A percentile compares a stretch with the other conserved stretches of the same genome.
These are phyloP conservation scores for Dioscorea alata DNA, from an alignment of 106 monocot genomes.

Conservation along the genomic window DNA sequence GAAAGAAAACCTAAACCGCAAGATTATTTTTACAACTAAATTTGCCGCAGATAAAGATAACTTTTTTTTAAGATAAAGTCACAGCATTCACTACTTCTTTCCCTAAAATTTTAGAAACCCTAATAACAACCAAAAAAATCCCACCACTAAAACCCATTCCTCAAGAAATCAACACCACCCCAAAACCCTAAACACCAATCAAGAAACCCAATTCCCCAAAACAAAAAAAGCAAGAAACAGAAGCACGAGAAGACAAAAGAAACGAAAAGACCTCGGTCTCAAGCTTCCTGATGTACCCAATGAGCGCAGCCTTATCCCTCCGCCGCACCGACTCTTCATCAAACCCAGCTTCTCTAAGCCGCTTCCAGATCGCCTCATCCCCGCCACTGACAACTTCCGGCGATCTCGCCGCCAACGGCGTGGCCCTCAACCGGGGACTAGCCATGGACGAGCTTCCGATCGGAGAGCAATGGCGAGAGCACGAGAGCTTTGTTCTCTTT, in stretches of 20 bases:
- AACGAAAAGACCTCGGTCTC: constrained; percentile 58
- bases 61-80: too few species aligned
- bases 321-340: constrained; percentile 74
- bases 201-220: not conserved
- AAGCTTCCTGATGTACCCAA: constrained; percentile 72
- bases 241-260: not conserved
- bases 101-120: too few species aligned
- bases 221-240: too few species aligned
- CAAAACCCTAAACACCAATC: not conserved
- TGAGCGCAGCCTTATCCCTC: constrained; percentile 82
- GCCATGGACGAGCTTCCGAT: not conserved
- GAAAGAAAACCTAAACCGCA: too few species aligned
- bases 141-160: too few species aligned
- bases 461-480: too few species aligned
- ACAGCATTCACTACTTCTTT: too few species aligned
- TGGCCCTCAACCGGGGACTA: constrained; percentile 1
- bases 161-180: too few species aligned
- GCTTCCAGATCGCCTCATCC: constrained; percentile 84
- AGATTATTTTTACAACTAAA: too few species aligned
- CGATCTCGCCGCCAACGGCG: constrained; percentile 6
- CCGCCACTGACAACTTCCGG: constrained; percentile 3
- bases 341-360: constrained; percentile 73
- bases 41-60: too few species aligned
- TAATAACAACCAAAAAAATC: too few species aligned
- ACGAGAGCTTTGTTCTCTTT: too few species aligned